These are phyloP conservation scores for Eucalyptus shirleyi DNA, from an alignment of 345 rosid genomes.

Conservation along the genomic window DNA sequence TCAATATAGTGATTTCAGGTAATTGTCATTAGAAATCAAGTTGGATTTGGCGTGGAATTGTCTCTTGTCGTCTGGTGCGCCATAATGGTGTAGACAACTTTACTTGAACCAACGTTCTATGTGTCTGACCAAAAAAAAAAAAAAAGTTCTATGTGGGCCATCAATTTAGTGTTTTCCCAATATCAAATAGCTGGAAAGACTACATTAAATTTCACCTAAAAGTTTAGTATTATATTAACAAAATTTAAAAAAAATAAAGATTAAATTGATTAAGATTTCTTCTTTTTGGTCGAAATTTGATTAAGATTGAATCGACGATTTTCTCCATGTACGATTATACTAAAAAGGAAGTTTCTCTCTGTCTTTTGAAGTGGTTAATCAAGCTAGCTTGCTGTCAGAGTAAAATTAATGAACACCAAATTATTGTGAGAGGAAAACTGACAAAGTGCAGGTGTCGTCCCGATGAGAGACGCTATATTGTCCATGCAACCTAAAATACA, in stretches of 20 bases:
- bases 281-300: no score
- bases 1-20: not conserved
- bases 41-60: rapidly evolving
- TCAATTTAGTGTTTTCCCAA: not conserved
- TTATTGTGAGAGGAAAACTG: not conserved
- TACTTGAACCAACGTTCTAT: not conserved
- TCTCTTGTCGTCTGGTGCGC: rapidly evolving
- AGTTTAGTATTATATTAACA: not conserved
- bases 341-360: not conserved
- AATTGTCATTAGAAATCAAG: not conserved
- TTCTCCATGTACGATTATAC: not conserved
- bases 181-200: not conserved
- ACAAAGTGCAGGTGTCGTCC: not conserved
- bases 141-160: not conserved
- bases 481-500: not conserved
- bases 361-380: not conserved
- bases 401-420: not conserved
- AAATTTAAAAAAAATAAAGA: not conserved
- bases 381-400: not conserved
- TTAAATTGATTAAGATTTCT: not conserved
- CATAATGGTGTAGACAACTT: not conserved
- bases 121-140: no score
- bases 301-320: not conserved
- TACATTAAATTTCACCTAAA: not conserved
- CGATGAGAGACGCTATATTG: not conserved